phyloP scores from a whole-genome alignment of 2,329 filamentous ascomycete species.

The Colletotrichum sp. region DNA sequence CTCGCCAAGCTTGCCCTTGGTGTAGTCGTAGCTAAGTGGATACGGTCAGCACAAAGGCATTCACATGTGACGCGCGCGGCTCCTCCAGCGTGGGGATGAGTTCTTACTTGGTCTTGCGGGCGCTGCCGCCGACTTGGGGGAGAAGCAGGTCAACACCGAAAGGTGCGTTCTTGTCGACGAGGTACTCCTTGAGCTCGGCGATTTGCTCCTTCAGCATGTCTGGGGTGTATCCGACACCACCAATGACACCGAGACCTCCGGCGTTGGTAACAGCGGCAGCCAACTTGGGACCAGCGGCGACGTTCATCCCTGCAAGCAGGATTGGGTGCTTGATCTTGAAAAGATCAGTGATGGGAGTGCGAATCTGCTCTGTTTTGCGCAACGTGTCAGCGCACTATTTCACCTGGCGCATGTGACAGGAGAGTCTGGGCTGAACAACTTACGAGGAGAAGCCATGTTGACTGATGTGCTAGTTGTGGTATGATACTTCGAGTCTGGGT shows the following conservation, averaged over 20 bases:
- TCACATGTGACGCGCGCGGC: not conserved
- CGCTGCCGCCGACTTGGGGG: conserved; percentile 91
- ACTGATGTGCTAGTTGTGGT: not conserved
- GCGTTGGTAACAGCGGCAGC: conserved; percentile 97
- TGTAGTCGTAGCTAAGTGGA: conserved; percentile 89
- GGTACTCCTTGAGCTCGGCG: conserved; percentile 86
- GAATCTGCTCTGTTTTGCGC: conserved; percentile 74
- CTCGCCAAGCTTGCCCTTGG: conserved; percentile 95
- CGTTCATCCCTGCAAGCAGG: conserved; percentile 98
- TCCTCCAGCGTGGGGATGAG: conserved; percentile 24
- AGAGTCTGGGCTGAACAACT: conserved; percentile 37
- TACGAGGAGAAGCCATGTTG: conserved; percentile 83
- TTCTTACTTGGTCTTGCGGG: conserved; percentile 85
- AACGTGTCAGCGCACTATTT: conserved; percentile 25
- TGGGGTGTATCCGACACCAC: conserved; percentile 93
- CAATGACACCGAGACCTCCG: conserved; percentile 94
- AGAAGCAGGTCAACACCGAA: conserved; percentile 95
- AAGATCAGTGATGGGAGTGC: conserved; percentile 91
- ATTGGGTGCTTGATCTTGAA: conserved; percentile 98
- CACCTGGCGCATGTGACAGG: conserved; percentile 10
- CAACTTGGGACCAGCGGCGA: conserved; percentile 94
- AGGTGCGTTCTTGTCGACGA: conserved; percentile 89
- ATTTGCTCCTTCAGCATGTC: conserved; percentile 98
- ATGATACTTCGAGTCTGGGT: not conserved
- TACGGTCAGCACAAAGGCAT: not conserved